phyloP scores from a whole-genome alignment of 257 asterid species.

The Nemophila menziesii region DNA sequence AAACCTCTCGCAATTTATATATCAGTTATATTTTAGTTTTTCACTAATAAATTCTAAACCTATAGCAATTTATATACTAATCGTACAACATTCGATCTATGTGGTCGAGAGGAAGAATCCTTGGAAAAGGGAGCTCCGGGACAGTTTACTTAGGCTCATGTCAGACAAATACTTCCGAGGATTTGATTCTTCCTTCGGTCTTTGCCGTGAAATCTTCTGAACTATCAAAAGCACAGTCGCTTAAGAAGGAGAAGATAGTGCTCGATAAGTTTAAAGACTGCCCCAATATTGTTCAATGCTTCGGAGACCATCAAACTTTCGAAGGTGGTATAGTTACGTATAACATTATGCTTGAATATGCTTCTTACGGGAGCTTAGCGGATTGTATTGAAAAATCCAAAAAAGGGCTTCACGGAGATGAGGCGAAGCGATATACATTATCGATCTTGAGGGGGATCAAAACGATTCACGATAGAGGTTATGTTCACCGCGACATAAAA shows the following conservation, averaged over 20 bases:
- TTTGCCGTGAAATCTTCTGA: constrained; percentile 8
- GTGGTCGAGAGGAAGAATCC: too few relatives aligned
- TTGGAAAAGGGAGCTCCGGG: too few relatives aligned
- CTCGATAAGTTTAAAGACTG: constrained; percentile 27
- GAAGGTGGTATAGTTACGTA: constrained; percentile 32
- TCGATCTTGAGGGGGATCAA: constrained; percentile 23
- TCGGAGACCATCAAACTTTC: constrained; percentile 20
- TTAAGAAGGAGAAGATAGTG: constrained; percentile 26
- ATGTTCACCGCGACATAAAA: constrained; percentile 46
- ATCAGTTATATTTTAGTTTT: too few relatives aligned
- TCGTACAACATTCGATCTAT: too few relatives aligned
- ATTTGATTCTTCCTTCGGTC: too few relatives aligned
- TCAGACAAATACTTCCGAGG: too few relatives aligned
- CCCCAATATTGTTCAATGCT: constrained; percentile 28
- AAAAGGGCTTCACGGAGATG: constrained; percentile 17
- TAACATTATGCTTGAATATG: constrained; percentile 33
- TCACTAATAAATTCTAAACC: too few relatives aligned
- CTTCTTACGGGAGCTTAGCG: constrained; percentile 28
- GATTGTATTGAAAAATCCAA: constrained; percentile 15
- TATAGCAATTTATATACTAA: too few relatives aligned
- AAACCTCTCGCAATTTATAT: too few relatives aligned
- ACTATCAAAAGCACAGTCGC: constrained; percentile 18
- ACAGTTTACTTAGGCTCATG: too few relatives aligned
- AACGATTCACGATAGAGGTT: constrained; percentile 29
- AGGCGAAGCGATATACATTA: constrained; percentile 23